Conservation (phyloP, 768 basidiomycete genomes). For the Omphalotus guepiniiformis region DNA sequence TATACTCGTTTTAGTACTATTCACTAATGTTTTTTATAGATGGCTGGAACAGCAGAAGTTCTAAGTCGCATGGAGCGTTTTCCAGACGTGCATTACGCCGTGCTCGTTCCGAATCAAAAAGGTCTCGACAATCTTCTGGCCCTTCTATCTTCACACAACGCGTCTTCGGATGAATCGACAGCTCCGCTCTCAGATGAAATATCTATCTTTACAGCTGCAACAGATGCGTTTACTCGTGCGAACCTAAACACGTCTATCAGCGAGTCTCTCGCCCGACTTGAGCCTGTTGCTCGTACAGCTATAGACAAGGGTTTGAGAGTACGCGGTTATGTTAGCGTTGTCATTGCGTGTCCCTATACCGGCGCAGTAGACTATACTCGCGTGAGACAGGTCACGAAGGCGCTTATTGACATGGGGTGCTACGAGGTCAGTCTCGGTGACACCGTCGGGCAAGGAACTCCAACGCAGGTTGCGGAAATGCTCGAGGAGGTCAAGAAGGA, state of each 20-base stretch:
- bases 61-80: slow-evolving; percentile 51
- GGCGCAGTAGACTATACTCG: slow-evolving; percentile 61
- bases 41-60: slow-evolving; percentile 83
- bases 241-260: slow-evolving; percentile 77
- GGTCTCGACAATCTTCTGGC: slow-evolving; percentile 67
- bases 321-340: slow-evolving; percentile 82
- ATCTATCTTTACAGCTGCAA: slow-evolving; percentile 84
- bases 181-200: slow-evolving; percentile 74
- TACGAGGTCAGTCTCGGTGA: slow-evolving; percentile 93
- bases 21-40: slow-evolving; percentile 38
- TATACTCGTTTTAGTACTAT: neutral
- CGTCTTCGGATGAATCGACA: slow-evolving; percentile 21
- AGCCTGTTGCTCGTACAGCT: slow-evolving; percentile 59
- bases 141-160: slow-evolving; percentile 38
- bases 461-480: slow-evolving; percentile 60
- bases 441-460: slow-evolving; percentile 85
- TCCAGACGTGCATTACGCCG: slow-evolving; percentile 63
- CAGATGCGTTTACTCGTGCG: slow-evolving; percentile 80
- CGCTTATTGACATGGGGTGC: slow-evolving; percentile 84
- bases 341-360: slow-evolving; percentile 83
- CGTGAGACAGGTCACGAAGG: slow-evolving; percentile 68
- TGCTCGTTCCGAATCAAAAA: slow-evolving; percentile 76
- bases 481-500: slow-evolving; percentile 64
- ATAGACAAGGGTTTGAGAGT: slow-evolving; percentile 61
- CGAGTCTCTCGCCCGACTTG: slow-evolving; percentile 64